A percentile compares a stretch with the other conserved stretches of the same genome.
phyloP scores from a whole-genome alignment of 163 green algal species.

The Chlorella variabilis region DNA sequence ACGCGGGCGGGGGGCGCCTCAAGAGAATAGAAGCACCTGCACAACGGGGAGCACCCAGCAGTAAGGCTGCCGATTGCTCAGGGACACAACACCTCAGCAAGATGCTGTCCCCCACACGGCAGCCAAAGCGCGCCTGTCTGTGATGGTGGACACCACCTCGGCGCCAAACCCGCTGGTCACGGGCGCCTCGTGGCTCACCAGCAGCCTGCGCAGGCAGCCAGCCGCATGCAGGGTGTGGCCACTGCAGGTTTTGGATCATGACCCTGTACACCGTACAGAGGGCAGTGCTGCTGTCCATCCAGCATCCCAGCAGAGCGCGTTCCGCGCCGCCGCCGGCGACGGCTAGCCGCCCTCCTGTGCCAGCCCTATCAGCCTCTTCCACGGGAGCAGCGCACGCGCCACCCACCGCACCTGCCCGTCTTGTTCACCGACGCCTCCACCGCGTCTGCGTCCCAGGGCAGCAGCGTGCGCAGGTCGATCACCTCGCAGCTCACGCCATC shows the following conservation, averaged over 20 bases:
- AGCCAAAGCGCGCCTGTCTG: slow-evolving; percentile 31
- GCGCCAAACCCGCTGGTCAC: slow-evolving; percentile 90
- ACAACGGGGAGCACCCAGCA: neutral
- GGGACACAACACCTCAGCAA: neutral
- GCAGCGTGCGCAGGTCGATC: slow-evolving; percentile 84
- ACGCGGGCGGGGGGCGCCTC: slow-evolving; percentile 77
- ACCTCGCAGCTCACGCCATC: slow-evolving; percentile 85
- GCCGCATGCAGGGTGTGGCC: neutral
- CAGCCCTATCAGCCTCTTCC: neutral
- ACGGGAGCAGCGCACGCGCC: no score
- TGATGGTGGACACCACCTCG: slow-evolving; percentile 80
- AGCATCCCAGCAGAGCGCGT: no score
- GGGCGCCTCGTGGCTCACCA: slow-evolving; percentile 93
- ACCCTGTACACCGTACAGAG: no score
- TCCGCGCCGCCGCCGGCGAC: no score
- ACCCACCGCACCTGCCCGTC: slow-evolving; percentile 66
- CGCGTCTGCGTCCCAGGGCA: slow-evolving; percentile 79
- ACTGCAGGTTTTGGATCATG: neutral
- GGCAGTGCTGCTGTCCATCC: no score
- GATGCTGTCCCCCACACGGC: neutral
- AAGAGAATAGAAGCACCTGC: slow-evolving; percentile 74
- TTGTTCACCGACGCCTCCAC: slow-evolving; percentile 82
- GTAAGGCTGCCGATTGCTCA: no score
- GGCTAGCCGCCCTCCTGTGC: no score
- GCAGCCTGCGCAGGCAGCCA: slow-evolving; percentile 66